phyloP scores from a whole-genome alignment of 768 basidiomycete genomes.

The Pholiota conissans region DNA sequence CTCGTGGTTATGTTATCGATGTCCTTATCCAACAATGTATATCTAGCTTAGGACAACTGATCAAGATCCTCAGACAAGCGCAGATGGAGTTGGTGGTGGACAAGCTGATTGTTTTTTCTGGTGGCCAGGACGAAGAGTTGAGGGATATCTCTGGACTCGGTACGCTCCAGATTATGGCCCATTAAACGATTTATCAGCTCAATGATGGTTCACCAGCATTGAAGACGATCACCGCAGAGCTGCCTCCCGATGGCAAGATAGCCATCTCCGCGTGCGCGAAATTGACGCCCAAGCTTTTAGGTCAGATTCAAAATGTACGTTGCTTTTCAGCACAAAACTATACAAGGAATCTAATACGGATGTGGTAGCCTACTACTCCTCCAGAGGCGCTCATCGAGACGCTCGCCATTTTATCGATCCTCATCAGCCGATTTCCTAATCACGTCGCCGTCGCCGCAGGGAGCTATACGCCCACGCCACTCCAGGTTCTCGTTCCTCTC shows the following conservation, averaged over 20 bases:
- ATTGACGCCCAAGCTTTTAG: constrained; percentile 80
- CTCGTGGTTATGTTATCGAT: not conserved
- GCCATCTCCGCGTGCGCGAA: constrained; percentile 79
- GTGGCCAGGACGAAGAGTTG: constrained; percentile 87
- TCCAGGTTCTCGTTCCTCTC: constrained; percentile 68
- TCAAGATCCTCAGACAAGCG: constrained; percentile 81
- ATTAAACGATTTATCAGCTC: too few relatives aligned
- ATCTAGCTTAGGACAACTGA: constrained; percentile 82
- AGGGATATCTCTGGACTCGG: constrained; percentile 94
- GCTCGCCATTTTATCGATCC: constrained; percentile 82
- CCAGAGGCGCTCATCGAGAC: constrained; percentile 85
- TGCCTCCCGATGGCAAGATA: constrained; percentile 81
- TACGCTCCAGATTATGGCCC: constrained; percentile 32
- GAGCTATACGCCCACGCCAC: constrained; percentile 54
- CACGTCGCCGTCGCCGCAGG: constrained; percentile 62
- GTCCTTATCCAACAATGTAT: not conserved
- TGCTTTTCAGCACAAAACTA: not conserved
- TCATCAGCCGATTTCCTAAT: constrained; percentile 81
- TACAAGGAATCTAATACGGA: not conserved
- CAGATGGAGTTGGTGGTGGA: constrained; percentile 89
- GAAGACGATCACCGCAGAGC: constrained; percentile 92
- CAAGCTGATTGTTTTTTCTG: constrained; percentile 82
- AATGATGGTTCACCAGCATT: constrained; percentile 52
- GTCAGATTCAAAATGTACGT: constrained; percentile 74
- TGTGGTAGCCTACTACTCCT: constrained; percentile 62